These are phyloP conservation scores for Cymbidium sinense DNA, from an alignment of 106 monocot species.

Conservation along the genomic window DNA sequence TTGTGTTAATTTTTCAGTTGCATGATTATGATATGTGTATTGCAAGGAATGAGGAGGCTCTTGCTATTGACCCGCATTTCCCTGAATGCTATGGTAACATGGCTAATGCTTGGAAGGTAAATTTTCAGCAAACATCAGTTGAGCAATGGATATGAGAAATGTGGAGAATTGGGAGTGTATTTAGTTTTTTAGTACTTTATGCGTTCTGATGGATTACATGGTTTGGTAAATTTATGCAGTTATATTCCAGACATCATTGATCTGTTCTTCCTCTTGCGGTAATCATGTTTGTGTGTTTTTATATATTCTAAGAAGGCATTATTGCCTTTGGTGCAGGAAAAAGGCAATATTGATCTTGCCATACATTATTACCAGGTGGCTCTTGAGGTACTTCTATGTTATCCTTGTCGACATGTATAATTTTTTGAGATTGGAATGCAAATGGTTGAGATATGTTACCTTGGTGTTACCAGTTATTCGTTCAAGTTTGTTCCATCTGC, in stretches of 20 bases:
- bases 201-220: neutral
- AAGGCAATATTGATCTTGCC: slow-evolving; percentile 88
- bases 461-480: neutral
- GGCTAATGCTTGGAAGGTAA: slow-evolving; percentile 99
- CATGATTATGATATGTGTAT: slow-evolving; percentile 94
- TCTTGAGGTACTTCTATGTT: slow-evolving; percentile 56
- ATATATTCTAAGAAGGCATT: neutral
- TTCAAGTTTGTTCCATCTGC: neutral
- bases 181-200: neutral
- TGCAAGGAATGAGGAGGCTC: slow-evolving; percentile 85
- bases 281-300: neutral
- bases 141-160: neutral
- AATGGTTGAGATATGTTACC: neutral
- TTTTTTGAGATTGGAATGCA: neutral
- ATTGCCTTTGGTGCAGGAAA: slow-evolving; percentile 55
- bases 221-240: neutral
- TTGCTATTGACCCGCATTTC: slow-evolving; percentile 72
- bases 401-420: neutral
- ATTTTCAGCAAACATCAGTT: neutral
- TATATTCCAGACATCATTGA: neutral
- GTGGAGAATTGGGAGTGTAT: neutral
- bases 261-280: neutral
- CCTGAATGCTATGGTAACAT: slow-evolving; percentile 98
- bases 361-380: slow-evolving; percentile 78
- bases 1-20: slow-evolving; percentile 36